These are phyloP conservation scores for Cornus controversa DNA, from an alignment of 148 eudicot species.

Conservation along the genomic window DNA sequence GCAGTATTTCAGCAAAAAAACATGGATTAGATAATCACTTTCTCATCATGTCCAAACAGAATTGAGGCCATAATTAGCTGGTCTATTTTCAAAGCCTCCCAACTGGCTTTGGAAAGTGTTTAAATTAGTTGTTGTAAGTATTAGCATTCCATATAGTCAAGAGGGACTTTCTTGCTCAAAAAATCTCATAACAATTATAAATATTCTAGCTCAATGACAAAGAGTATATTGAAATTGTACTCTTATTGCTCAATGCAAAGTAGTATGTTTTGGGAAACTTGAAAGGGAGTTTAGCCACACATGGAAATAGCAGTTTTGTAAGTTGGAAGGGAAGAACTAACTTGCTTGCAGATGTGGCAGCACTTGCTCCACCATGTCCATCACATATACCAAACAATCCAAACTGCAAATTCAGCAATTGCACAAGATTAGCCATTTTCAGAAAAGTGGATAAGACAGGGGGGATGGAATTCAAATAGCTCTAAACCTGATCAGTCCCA, in stretches of 20 bases:
- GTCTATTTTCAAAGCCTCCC: neutral
- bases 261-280: neutral
- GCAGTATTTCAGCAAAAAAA: neutral
- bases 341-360: conserved; percentile 89
- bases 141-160: neutral
- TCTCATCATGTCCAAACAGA: neutral
- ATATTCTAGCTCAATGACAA: neutral
- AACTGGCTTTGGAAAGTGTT: neutral
- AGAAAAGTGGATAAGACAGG: neutral
- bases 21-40: neutral
- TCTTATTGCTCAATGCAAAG: neutral
- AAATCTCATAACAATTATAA: neutral
- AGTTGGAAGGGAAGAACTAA: conserved; percentile 36
- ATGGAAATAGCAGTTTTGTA: neutral
- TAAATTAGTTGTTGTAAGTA: neutral
- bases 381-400: conserved; percentile 94
- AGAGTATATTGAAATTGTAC: neutral
- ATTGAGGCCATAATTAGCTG: neutral
- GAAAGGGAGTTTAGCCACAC: neutral
- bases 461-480: neutral
- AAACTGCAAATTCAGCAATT: conserved; percentile 51
- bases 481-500: conserved; percentile 71
- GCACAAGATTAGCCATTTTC: conserved; percentile 7
- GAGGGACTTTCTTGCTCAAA: conserved; percentile 1
- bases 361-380: conserved; percentile 93